Base-by-base conservation (phyloP, 2,329 filamentous ascomycete species). In the Sarocladium kiliense region DNA sequence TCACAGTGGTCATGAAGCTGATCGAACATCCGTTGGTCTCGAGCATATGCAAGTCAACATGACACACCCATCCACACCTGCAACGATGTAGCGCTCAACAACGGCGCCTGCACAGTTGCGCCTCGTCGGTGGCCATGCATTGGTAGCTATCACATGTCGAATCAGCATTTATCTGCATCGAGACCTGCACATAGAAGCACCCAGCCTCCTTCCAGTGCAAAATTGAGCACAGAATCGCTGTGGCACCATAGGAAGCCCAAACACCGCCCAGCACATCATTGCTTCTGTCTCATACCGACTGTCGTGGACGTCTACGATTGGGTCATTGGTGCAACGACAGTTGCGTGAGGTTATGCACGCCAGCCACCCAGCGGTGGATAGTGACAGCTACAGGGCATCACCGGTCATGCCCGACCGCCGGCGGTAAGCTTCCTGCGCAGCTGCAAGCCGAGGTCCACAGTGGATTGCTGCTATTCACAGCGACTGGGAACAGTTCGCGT, bases 401-500 rank as follows among this genome's bases (percentile, higher is more conserved):
- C 41, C 41, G 44, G 44, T 23, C 44, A 47, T 47, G 44, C 44
- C 47, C 27, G 47, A 51, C 27, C 19, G 16, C 10, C 30, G 27
- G 30, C 47, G 27, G 47, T 51, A 51, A 51, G 47, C 27, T 36
- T 51, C 27, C 47, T 51, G 10, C n/a, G 27, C 23, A 18, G 47
- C 25, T 27, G 23, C 7, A 10, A 36, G 47, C 12, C 47, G n/a
- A 34, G 47, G 27, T 23, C 47, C 47, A 51, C 47, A 21, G 47
- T 34, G 27, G 44, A 23, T 47, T 47, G 44, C 44, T 47, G 44
- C 44, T 47, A 47, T 47, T 47, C 44, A 47, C 44, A 47, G 44
- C 44, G 25, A 27, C 44, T 47, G 44, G 30, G 36, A 51, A 19
- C 47, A 51, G 18, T 51, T 25, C 47, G 47, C 47, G 30, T 27